Conservation (phyloP, 192 early-diverging fungal genomes). For the Fimicolochytrium jonesii region DNA sequence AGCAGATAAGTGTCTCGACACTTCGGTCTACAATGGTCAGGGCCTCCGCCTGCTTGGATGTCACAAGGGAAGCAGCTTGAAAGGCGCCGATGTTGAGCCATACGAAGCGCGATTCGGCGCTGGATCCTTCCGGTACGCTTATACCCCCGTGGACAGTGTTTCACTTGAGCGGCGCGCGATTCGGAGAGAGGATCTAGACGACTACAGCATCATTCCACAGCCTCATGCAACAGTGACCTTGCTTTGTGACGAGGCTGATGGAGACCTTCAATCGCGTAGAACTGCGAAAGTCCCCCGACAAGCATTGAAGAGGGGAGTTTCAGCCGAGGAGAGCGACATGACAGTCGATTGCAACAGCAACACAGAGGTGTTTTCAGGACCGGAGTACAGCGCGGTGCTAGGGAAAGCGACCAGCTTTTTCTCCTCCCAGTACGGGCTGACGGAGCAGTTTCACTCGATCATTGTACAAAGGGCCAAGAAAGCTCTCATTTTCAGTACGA, state of each 20-base stretch:
- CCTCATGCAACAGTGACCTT: background rate
- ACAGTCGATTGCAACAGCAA: too few species aligned
- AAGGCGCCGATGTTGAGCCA: background rate
- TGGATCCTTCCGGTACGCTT: constrained; percentile 2
- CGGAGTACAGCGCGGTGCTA: background rate
- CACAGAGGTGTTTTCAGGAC: background rate
- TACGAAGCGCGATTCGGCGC: constrained; percentile 5
- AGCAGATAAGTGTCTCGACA: background rate
- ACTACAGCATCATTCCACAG: constrained; percentile 7
- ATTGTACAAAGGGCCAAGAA: background rate
- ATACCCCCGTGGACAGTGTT: constrained; percentile 3
- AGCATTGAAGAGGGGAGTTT: background rate
- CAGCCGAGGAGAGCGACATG: background rate
- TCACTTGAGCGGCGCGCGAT: constrained; percentile 6
- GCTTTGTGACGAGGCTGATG: background rate
- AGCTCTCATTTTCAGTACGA: background rate
- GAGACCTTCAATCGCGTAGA: background rate
- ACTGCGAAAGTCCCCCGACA: background rate
- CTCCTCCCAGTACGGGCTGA: background rate
- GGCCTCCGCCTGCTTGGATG: constrained; percentile 1
- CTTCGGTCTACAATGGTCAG: constrained; percentile 4
- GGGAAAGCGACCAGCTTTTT: background rate
- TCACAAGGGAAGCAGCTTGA: constrained; percentile 3
- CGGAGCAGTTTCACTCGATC: background rate
- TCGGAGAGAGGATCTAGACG: constrained; percentile 1